Percentiles rank a stretch among this genome's conserved stretches.
phyloP scores from a whole-genome alignment of 306 rosid genomes.

The Glycine soja region DNA sequence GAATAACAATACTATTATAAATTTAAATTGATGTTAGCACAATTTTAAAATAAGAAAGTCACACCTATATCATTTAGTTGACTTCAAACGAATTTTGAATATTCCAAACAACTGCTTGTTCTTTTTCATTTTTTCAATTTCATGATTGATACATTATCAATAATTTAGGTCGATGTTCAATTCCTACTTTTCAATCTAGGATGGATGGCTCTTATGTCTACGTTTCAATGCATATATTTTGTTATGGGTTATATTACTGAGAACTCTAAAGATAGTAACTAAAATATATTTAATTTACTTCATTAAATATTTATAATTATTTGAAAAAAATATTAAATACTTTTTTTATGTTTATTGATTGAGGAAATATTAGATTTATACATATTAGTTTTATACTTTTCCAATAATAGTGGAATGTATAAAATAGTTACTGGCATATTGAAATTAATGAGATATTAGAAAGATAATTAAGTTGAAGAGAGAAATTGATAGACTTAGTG shows the following conservation, averaged over 20 bases:
- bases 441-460: no score
- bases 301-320: background rate
- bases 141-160: background rate
- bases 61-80: constrained; percentile 12
- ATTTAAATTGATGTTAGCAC: background rate
- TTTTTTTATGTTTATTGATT: background rate
- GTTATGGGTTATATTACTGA: background rate
- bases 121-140: background rate
- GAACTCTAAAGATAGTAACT: background rate
- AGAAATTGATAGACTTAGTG: background rate
- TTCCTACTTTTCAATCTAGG: background rate
- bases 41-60: background rate
- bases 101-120: background rate
- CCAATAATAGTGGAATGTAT: no score
- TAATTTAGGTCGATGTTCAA: background rate
- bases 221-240: background rate
- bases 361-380: background rate
- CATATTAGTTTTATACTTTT: no score
- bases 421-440: no score
- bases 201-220: background rate
- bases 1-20: background rate
- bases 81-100: constrained; percentile 14
- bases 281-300: background rate
- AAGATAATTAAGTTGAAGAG: background rate
- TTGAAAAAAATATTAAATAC: background rate